Conservation (phyloP, 805 yeast species). For the Zygosaccharomyces siamensis region DNA sequence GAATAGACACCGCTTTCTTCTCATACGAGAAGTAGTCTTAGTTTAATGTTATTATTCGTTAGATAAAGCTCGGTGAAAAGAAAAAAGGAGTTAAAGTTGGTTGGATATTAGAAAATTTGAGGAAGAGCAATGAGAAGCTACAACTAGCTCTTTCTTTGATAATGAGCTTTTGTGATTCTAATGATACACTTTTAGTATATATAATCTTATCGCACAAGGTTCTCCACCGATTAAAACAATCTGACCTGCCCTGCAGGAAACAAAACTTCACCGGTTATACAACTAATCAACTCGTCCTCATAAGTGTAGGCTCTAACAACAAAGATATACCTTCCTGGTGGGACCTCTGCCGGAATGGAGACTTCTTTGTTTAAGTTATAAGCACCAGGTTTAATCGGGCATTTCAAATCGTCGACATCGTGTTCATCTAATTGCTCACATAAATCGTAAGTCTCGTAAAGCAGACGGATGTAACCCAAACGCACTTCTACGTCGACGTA, state of each 20-base stretch:
- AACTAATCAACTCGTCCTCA: conserved; percentile 76
- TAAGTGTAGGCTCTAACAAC: conserved; percentile 85
- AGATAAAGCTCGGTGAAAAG: background rate
- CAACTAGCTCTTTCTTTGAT: background rate
- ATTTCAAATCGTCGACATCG: conserved; percentile 53
- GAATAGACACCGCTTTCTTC: background rate
- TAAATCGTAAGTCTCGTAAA: conserved; percentile 86
- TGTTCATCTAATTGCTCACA: conserved; percentile 84
- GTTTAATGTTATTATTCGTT: background rate
- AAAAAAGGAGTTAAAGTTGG: background rate
- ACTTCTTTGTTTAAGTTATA: conserved; percentile 65
- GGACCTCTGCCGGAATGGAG: conserved; percentile 85
- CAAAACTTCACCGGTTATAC: conserved; percentile 68
- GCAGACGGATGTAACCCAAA: conserved; percentile 83
- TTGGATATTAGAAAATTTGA: background rate
- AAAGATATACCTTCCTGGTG: conserved; percentile 89
- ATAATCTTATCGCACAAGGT: background rate
- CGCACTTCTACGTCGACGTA: conserved; percentile 92
- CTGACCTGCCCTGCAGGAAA: conserved; percentile 28
- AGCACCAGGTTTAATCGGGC: conserved; percentile 74
- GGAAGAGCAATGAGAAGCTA: background rate
- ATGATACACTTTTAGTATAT: background rate
- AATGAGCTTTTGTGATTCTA: background rate
- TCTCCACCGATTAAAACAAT: background rate
- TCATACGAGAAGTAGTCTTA: background rate